Base-by-base conservation (phyloP, 2,329 filamentous ascomycete species). In the Aspergillus ruber region DNA sequence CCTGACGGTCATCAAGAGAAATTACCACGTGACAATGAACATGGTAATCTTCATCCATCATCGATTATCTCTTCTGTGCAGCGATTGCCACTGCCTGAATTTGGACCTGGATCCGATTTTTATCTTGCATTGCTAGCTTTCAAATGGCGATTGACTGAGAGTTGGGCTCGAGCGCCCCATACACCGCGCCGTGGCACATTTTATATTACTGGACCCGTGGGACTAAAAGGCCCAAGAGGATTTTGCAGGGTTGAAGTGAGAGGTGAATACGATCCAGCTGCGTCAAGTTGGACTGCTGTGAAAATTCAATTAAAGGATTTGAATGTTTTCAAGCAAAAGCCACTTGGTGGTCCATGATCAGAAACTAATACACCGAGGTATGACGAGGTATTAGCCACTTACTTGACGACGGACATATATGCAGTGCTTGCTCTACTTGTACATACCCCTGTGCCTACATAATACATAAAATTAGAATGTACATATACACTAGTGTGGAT, bases 211-310 rank as follows among this genome's bases (percentile, higher is more conserved):
- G 66, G 66, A 3, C 64, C 63, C 10, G 58, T 69, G 20, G 64
- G 63, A 6, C 42, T 69, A 1, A 60, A 57, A 44, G 66, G 66
- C 4, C 58, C 63, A 2, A 57, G 57, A 27, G 66, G 65, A 9
- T 59, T 61, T 44, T 68, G 65, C 47, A 60, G 66, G 45, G 54
- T 67, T 45, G 64, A 68, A 49, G 63, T 68, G 8, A 53, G 52
- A 17, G 66, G 63, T 23, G 65, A 67, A 57, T 69, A 68, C 49
- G 61, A 69, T 44, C 64, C 65, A 35, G 51, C 47, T 10, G 53
- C 56, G 6, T 54, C 55, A 23, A 55, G 52, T 42, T 69, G 64
- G 64, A 52, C 57, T 29, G 55, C 48, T 13, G 52, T 68, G 20
- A 58, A 59, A 20, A 60, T 66, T 52, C 50, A 59, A 29, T 47